Evolutionary conservation across 2,329 filamentous ascomycete genomes (phyloP).

Genomic region (Emydomyces testavorans): DNA sequence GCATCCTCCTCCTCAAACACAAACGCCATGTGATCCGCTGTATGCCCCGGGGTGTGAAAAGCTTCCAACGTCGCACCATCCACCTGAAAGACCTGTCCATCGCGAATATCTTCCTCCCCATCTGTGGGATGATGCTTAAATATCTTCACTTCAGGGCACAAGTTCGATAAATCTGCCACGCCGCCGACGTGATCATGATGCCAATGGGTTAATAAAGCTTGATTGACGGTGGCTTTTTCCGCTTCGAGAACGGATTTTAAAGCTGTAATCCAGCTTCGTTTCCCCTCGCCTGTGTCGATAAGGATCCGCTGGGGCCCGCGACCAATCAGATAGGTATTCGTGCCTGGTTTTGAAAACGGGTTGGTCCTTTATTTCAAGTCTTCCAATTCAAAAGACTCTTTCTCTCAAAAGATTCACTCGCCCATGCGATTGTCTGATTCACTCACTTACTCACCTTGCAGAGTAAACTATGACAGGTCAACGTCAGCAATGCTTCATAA

Average conservation of each 20-base stretch:
- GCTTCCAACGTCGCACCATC: constrained; percentile 52
- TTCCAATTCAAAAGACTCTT: background rate
- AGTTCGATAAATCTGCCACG: constrained; percentile 53
- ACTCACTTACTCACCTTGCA: constrained; percentile 41
- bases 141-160: constrained; percentile 53
- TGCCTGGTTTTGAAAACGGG: constrained; percentile 40
- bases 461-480: constrained; percentile 39
- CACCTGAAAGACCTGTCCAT: constrained; percentile 44
- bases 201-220: constrained; percentile 78
- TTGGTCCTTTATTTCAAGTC: background rate
- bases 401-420: background rate
- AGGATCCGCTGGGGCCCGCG: constrained; percentile 61
- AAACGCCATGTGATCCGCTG: constrained; percentile 70
- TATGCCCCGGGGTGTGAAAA: constrained; percentile 61
- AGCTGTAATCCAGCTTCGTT: constrained; percentile 56
- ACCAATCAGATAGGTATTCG: constrained; percentile 90
- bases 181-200: constrained; percentile 78
- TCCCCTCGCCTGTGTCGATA: constrained; percentile 82
- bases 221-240: constrained; percentile 58
- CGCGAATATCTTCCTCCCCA: constrained; percentile 44
- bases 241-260: constrained; percentile 53
- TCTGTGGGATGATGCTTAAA: constrained; percentile 53
- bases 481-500: background rate
- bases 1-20: constrained; percentile 64
- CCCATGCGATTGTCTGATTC: background rate